Evolutionary conservation across 805 yeast species (phyloP).

Genomic region (Cyberlindnera sargentensis): DNA sequence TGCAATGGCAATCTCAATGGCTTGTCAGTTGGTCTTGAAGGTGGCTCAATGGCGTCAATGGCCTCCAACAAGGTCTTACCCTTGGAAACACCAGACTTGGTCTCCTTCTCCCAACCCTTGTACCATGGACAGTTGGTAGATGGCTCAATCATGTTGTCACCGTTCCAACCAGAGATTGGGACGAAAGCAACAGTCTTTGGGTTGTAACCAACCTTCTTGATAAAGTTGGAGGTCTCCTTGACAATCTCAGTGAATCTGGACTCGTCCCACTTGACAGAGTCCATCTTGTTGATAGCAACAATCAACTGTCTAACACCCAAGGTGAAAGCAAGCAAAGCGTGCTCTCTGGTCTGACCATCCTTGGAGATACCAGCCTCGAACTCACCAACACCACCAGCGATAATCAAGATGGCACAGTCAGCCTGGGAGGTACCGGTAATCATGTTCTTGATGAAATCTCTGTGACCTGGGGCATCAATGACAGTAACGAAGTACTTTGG

Average conservation of each 20-base stretch:
- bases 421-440: conserved; percentile 95
- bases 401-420: conserved; percentile 86
- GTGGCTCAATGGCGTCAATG: conserved; percentile 82
- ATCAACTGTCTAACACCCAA: conserved; percentile 84
- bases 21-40: conserved; percentile 80
- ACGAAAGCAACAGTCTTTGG: conserved; percentile 62
- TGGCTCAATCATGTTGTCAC: conserved; percentile 88
- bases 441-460: conserved; percentile 95
- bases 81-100: conserved; percentile 66
- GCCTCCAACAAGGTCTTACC: conserved; percentile 89
- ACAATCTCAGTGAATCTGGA: conserved; percentile 69
- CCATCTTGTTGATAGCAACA: conserved; percentile 93
- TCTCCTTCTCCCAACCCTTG: conserved; percentile 89
- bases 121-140: conserved; percentile 83
- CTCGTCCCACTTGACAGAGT: conserved; percentile 84
- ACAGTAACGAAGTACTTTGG: conserved; percentile 91
- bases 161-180: conserved; percentile 92
- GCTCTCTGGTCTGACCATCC: conserved; percentile 95
- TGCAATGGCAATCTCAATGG: conserved; percentile 88
- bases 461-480: conserved; percentile 94
- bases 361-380: conserved; percentile 95
- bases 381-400: conserved; percentile 93
- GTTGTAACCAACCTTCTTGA: conserved; percentile 75
- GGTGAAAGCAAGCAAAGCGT: conserved; percentile 86
- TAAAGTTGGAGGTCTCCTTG: conserved; percentile 48